These are phyloP conservation scores for Colletotrichum scovillei DNA, from an alignment of 2,329 filamentous ascomycete species.

Conservation along the genomic window DNA sequence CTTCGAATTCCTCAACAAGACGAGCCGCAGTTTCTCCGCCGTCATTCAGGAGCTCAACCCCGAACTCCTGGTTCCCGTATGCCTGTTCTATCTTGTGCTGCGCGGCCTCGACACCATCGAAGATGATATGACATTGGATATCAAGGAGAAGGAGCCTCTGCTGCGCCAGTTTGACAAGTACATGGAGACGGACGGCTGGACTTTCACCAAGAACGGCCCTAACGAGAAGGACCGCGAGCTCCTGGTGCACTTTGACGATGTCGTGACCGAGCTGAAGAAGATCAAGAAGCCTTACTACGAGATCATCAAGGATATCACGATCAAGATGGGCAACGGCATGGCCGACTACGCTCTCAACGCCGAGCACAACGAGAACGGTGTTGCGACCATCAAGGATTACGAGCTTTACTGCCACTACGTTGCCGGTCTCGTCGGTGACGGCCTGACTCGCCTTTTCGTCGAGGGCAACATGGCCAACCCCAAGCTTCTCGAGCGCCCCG, in stretches of 20 bases:
- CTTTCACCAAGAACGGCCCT: conserved; percentile 84
- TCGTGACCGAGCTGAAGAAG: conserved; percentile 88
- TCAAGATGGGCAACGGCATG: conserved; percentile 98
- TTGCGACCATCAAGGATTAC: conserved; percentile 88
- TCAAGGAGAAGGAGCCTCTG: conserved; percentile 85
- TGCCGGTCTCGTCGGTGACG: conserved; percentile 97
- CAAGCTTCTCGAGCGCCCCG: conserved; percentile 79
- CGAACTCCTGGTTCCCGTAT: conserved; percentile 89
- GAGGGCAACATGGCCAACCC: conserved; percentile 88
- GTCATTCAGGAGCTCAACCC: conserved; percentile 97
- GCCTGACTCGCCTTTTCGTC: conserved; percentile 90
- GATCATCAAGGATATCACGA: conserved; percentile 92
- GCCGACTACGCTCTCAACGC: conserved; percentile 92
- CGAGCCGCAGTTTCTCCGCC: conserved; percentile 90
- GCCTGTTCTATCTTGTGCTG: conserved; percentile 92
- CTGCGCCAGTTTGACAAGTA: conserved; percentile 84
- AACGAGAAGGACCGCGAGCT: conserved; percentile 95
- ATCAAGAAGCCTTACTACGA: conserved; percentile 85
- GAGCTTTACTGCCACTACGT: conserved; percentile 99
- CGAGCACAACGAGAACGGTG: conserved; percentile 81
- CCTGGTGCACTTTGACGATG: conserved; percentile 89
- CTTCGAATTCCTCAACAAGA: conserved; percentile 87
- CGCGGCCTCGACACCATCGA: conserved; percentile 98
- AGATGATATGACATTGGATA: conserved; percentile 93
- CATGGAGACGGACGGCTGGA: conserved; percentile 90